These are phyloP conservation scores for Plasmodium sp. DNA, from an alignment of 169 alveolate genomes.

Conservation along the genomic window DNA sequence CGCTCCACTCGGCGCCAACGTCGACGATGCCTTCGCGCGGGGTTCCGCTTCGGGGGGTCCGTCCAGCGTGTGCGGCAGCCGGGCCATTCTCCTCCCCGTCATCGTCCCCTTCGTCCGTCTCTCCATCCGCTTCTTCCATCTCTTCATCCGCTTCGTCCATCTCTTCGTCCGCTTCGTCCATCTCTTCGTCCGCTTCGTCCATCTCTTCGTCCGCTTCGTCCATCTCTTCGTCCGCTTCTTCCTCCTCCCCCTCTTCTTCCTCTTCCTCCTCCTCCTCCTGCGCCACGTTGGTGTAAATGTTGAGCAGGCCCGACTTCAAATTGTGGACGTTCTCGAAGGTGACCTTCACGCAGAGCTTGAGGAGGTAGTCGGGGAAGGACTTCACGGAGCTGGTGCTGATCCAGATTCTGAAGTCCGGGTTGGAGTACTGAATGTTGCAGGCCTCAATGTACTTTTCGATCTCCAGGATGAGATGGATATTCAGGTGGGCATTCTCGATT, in stretches of 20 bases:
- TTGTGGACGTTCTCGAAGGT: slow-evolving; percentile 61
- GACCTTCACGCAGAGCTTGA: slow-evolving; percentile 61
- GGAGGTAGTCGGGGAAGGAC: slow-evolving; percentile 54
- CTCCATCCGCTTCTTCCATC: not conserved
- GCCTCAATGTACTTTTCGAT: slow-evolving; percentile 70
- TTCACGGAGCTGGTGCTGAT: slow-evolving; percentile 58
- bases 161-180: not conserved
- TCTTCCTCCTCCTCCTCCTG: slow-evolving; percentile 8
- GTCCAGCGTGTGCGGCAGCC: not conserved
- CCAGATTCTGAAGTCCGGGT: slow-evolving; percentile 75
- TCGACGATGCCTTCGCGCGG: not conserved
- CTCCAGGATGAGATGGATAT: slow-evolving; percentile 55
- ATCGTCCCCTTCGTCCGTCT: not conserved
- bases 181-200: not conserved
- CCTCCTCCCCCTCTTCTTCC: not conserved
- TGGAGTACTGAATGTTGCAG: slow-evolving; percentile 63
- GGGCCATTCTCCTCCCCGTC: not conserved
- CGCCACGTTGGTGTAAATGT: slow-evolving; percentile 29
- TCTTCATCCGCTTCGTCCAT: not conserved
- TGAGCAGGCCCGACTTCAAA: slow-evolving; percentile 42
- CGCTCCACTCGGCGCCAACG: not conserved
- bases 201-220: not conserved
- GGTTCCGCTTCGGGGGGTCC: not conserved
- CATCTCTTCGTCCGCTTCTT: not conserved
- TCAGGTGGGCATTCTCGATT: slow-evolving; percentile 73